These are phyloP conservation scores for Aspergillus eucalypticola DNA, from an alignment of 2,329 filamentous ascomycete genomes.

Conservation along the genomic window DNA sequence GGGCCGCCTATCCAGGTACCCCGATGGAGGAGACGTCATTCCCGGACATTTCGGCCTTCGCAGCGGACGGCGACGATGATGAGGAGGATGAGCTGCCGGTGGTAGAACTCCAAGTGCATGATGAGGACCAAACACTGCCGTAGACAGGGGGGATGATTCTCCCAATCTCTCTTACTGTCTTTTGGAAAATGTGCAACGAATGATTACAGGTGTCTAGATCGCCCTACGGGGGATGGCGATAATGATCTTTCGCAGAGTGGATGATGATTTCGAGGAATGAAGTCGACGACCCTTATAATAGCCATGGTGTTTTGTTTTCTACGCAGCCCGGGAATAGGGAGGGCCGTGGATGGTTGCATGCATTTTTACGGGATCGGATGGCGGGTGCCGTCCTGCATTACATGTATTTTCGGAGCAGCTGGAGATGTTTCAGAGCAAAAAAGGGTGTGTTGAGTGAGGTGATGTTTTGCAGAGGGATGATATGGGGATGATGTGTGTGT, in stretches of 20 bases:
- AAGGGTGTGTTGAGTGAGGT: too few relatives aligned
- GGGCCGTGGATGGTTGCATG: background rate
- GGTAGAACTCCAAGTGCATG: constrained; percentile 44
- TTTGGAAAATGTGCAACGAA: constrained; percentile 21
- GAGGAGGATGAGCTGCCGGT: constrained; percentile 42
- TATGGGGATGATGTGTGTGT: too few relatives aligned
- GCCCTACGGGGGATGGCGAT: background rate
- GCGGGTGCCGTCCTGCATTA: background rate
- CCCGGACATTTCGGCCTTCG: constrained; percentile 34
- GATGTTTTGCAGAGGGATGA: too few relatives aligned
- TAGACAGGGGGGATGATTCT: constrained; percentile 3
- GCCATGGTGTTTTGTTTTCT: background rate
- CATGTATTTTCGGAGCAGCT: background rate
- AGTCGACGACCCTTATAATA: constrained; percentile 8
- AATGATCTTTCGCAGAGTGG: constrained; percentile 4
- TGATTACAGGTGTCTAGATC: constrained; percentile 15
- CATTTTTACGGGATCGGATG: background rate
- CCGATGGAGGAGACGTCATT: constrained; percentile 31
- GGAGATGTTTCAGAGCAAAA: too few relatives aligned
- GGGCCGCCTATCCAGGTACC: constrained; percentile 21
- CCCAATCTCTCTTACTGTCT: constrained; percentile 11
- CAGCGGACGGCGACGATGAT: constrained; percentile 35
- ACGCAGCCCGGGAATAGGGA: background rate
- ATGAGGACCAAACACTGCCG: constrained; percentile 34
- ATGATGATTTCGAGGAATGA: constrained; percentile 14